A percentile compares a stretch with the other conserved stretches of the same genome.
phyloP scores from a whole-genome alignment of 768 basidiomycete species.

The Lentinula sp. region DNA sequence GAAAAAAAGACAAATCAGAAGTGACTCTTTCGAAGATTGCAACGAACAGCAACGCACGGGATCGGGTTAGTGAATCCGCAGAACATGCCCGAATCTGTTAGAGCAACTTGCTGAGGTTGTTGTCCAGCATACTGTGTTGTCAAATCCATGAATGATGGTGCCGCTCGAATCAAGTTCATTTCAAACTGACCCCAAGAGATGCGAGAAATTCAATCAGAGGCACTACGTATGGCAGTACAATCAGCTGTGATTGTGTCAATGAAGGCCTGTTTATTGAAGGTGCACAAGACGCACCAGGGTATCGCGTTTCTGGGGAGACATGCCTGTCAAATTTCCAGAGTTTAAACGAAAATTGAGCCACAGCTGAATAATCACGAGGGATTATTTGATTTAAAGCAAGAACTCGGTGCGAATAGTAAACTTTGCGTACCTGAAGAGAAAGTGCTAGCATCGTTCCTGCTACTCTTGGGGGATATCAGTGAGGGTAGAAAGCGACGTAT shows the following conservation, averaged over 20 bases:
- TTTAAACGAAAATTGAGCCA: slow-evolving; percentile 4
- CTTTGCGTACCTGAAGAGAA: slow-evolving; percentile 4
- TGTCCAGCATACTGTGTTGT: slow-evolving; percentile 1
- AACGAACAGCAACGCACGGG: not conserved
- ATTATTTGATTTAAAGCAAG: no score
- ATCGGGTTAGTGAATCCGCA: not conserved
- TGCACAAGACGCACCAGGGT: not conserved
- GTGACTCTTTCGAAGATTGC: not conserved
- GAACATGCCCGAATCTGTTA: slow-evolving; percentile 7
- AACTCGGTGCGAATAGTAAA: no score
- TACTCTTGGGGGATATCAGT: not conserved
- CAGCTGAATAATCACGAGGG: not conserved
- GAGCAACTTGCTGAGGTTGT: slow-evolving; percentile 1
- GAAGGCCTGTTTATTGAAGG: not conserved
- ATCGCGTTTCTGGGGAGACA: not conserved
- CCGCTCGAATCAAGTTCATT: not conserved
- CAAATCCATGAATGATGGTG: not conserved
- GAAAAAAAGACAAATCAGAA: not conserved
- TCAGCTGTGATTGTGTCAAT: slow-evolving; percentile 1
- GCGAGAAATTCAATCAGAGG: slow-evolving; percentile 3
- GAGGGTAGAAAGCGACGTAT: not conserved
- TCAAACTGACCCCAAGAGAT: not conserved
- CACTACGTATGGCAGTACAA: slow-evolving; percentile 4
- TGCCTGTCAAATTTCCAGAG: not conserved
- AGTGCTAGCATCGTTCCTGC: slow-evolving; percentile 10